Conservation (phyloP, 371 early-diverging fungal genomes). For the Mortierella polycephala region DNA sequence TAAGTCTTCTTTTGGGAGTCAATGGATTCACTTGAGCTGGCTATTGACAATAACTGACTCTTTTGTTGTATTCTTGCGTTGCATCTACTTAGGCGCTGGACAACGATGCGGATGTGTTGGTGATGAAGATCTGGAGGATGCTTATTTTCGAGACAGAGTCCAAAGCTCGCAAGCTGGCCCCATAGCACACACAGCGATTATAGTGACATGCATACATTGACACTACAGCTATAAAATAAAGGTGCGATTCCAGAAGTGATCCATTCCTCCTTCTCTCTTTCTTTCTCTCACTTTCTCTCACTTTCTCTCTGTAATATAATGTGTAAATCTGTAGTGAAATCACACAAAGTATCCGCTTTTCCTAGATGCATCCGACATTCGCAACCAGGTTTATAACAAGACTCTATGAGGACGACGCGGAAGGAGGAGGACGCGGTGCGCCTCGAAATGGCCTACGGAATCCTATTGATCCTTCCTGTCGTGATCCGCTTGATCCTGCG, state of each 20-base stretch:
- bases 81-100: slow-evolving; percentile 72
- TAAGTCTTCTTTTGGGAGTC: slow-evolving; percentile 49
- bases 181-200: not conserved
- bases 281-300: no score
- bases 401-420: not conserved
- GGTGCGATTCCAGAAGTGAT: no score
- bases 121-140: slow-evolving; percentile 87
- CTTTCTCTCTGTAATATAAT: no score
- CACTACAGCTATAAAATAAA: no score
- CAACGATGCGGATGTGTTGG: slow-evolving; percentile 84
- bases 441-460: slow-evolving; percentile 25
- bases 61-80: slow-evolving; percentile 4
- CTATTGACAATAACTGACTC: not conserved
- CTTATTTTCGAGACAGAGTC: slow-evolving; percentile 88
- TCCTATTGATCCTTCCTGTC: slow-evolving; percentile 28
- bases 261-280: no score
- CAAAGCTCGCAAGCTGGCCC: slow-evolving; percentile 48
- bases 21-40: not conserved
- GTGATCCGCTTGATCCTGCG: not conserved
- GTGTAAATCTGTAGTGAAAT: no score
- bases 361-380: no score
- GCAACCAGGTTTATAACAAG: no score
- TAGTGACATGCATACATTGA: not conserved
- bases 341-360: no score
- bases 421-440: not conserved